Percentiles rank a stretch among this genome's conserved stretches.
Conservation (phyloP, 2,329 filamentous ascomycete genomes). For the Colletotrichum spinosum region DNA sequence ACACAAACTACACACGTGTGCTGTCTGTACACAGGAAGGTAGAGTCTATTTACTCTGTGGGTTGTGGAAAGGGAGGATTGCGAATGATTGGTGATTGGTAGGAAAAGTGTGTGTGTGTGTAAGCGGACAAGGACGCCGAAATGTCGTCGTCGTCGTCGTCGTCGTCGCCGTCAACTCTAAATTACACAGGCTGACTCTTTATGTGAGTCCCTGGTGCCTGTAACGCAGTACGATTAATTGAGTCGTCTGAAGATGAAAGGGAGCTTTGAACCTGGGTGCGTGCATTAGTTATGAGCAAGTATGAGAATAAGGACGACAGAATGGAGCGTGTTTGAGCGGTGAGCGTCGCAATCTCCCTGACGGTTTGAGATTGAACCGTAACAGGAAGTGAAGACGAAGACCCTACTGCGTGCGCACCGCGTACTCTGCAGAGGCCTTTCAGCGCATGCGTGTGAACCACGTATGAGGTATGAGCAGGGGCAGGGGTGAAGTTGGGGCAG, state of each 20-base stretch:
- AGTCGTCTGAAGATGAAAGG: conserved; percentile 20
- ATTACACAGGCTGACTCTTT: conserved; percentile 16
- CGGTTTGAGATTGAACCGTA: conserved; percentile 35
- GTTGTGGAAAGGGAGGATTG: background rate
- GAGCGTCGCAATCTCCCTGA: conserved; percentile 35
- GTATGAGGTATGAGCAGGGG: no score
- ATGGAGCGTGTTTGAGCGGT: conserved; percentile 20
- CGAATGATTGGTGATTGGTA: no score
- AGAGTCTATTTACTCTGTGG: background rate
- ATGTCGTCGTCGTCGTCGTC: background rate
- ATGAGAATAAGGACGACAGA: background rate
- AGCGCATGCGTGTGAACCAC: no score
- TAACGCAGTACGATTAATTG: conserved; percentile 15
- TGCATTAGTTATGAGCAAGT: background rate
- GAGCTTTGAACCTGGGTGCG: background rate
- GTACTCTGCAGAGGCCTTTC: no score
- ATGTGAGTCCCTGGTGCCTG: conserved; percentile 17
- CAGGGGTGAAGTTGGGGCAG: background rate
- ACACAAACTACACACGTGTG: no score
- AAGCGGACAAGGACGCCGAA: conserved; percentile 1
- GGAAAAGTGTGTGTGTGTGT: background rate
- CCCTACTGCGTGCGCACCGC: background rate
- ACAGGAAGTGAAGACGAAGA: conserved; percentile 8
- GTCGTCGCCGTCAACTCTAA: conserved; percentile 27
- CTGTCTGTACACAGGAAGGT: no score